Base-by-base conservation (phyloP, 345 rosid genomes). In the Ceriops zippeliana region DNA sequence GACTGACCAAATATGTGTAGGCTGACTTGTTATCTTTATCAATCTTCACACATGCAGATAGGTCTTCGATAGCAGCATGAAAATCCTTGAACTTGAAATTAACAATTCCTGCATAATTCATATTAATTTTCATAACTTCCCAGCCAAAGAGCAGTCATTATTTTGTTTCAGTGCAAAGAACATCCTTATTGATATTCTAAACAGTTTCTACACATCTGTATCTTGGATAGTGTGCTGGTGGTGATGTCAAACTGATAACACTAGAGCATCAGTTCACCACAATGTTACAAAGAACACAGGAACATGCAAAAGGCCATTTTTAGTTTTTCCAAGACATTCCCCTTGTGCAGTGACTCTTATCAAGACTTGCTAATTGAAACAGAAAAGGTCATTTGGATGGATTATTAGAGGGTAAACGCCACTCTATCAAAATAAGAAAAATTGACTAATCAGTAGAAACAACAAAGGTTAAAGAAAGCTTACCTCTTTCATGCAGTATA, bases 401-500 rank as follows among this genome's bases (percentile, higher is more conserved):
- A 49, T 24, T 24, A 67, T 30, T 22, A 20, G 17, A 47, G 7
- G 59, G 37, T 20, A 27, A n/a, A 24, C 60, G 8, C 0, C 16
- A 3, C 37, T 32, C 24, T 46, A 49, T 61, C 56, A 31, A 57
- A 61, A 26, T 4, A 8, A 31, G 27, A 65, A 67, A 60, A 60
- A 32, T 52, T 56, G 34, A 66, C 20, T n/a, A 20, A 3, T 47
- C 32, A 30, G 38, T 34, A 0, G 15, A 59, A 52, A 27, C n/a
- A 8, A 27, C 52, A 58, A 63, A 52, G 59, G 49, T 70, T 69
- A 21, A 60, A 67, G 74, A 65, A 57, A 73, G 70, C 74, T 13
- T 80, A 95, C 99, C 99, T 73, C 96, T 89, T 87, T 95, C 99
- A 69, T 89, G 97, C 69, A 95, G 81, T 72, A 95, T 84, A 77